Percentiles rank a stretch among this genome's conserved stretches.
phyloP scores from a whole-genome alignment of 2,329 filamentous ascomycete genomes.

The Pseudocercospora ulei region DNA sequence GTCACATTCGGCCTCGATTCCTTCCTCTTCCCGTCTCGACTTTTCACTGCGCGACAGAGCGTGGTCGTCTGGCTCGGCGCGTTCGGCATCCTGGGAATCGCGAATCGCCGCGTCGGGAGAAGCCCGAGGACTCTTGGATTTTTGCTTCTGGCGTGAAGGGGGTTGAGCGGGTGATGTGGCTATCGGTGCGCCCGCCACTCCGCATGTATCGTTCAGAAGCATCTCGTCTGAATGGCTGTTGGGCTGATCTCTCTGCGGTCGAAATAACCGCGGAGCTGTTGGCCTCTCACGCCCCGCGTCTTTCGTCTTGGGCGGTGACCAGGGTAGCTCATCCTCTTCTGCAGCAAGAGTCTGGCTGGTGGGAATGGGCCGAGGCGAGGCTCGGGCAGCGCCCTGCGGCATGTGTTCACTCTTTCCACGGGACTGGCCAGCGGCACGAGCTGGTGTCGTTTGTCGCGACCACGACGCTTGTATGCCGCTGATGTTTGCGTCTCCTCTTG shows the following conservation, averaged over 20 bases:
- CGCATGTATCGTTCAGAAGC: too few species aligned
- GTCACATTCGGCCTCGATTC: background rate
- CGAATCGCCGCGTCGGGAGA: background rate
- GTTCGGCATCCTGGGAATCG: background rate
- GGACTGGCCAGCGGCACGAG: background rate
- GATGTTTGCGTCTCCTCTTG: too few species aligned
- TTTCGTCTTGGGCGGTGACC: slow-evolving; percentile 1
- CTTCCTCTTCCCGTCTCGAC: slow-evolving; percentile 1
- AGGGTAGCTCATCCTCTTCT: background rate
- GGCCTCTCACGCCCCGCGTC: too few species aligned
- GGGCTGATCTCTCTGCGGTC: background rate
- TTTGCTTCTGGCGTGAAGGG: background rate
- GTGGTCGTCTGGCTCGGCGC: slow-evolving; percentile 1
- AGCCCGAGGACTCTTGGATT: background rate
- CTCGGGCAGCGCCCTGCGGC: background rate
- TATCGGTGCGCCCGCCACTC: too few species aligned
- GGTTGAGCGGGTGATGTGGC: background rate
- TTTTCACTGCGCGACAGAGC: background rate
- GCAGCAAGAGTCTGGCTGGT: slow-evolving; percentile 2
- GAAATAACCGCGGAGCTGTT: too few species aligned
- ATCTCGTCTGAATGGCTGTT: slow-evolving; percentile 1
- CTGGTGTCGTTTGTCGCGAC: background rate
- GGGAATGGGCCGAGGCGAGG: background rate
- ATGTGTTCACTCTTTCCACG: background rate
- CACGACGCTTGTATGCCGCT: too few species aligned